phyloP scores from a whole-genome alignment of 1,284 basidiomycete genomes.

The Heterobasidion annosum region DNA sequence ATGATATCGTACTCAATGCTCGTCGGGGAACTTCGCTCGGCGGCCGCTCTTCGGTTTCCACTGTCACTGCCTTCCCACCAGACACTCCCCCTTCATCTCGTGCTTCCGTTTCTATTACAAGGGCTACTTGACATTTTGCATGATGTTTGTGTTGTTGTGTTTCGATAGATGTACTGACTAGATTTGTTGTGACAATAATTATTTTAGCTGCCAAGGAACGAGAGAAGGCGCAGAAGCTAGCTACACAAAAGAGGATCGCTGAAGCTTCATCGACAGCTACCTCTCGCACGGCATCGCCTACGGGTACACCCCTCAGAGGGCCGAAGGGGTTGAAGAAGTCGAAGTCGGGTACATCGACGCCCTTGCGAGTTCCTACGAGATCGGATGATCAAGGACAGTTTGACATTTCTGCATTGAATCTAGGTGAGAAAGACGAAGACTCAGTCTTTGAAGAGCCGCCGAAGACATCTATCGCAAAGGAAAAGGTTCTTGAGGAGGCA shows the following conservation, averaged over 20 bases:
- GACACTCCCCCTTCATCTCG: constrained; percentile 3
- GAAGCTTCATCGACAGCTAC: constrained; percentile 23
- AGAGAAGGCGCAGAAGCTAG: constrained; percentile 58
- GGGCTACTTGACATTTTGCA: constrained; percentile 5
- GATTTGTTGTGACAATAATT: constrained; percentile 23
- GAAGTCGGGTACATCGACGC: constrained; percentile 23
- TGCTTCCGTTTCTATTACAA: constrained; percentile 11
- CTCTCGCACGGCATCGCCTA: constrained; percentile 28
- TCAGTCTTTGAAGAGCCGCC: constrained; percentile 43
- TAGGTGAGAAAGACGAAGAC: constrained; percentile 39
- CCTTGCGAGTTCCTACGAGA: constrained; percentile 16
- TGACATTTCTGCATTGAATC: constrained; percentile 71
- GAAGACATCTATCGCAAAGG: constrained; percentile 66
- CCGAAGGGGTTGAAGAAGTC: constrained; percentile 27
- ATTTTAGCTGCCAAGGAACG: constrained; percentile 66
- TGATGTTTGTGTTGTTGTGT: constrained; percentile 21
- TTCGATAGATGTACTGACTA: constrained; percentile 30
- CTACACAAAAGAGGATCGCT: constrained; percentile 33
- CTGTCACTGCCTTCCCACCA: constrained; percentile 9
- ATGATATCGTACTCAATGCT: constrained; percentile 75
- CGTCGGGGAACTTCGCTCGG: constrained; percentile 63
- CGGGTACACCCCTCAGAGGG: constrained; percentile 27
- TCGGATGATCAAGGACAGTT: constrained; percentile 43
- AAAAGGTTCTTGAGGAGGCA: constrained; percentile 83
- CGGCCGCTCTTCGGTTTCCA: constrained; percentile 17